Percentiles rank a stretch among this genome's conserved stretches.
Conservation (phyloP, 176 grass and related monocot species). For the Puya raimondii region DNA sequence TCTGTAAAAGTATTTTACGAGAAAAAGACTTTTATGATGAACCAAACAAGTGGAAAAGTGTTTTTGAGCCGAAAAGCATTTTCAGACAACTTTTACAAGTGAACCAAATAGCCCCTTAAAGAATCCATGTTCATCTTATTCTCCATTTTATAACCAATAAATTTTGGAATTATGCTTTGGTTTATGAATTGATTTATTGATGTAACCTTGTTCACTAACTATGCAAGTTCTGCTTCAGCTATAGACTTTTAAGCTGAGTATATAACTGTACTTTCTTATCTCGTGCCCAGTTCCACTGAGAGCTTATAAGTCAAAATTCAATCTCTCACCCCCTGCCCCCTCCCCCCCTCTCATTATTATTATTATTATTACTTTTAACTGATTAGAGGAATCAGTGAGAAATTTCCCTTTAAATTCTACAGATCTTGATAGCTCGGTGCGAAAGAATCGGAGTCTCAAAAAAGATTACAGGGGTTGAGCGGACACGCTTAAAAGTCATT, state of each 20-base stretch:
- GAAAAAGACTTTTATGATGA: too few species aligned
- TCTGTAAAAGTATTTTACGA: too few species aligned
- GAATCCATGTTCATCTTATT: background rate
- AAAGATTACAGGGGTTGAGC: constrained; percentile 65
- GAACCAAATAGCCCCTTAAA: too few species aligned
- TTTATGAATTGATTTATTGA: background rate
- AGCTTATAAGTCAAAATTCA: background rate
- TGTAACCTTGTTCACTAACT: background rate
- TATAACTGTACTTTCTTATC: background rate
- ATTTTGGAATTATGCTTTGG: background rate
- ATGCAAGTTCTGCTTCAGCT: background rate
- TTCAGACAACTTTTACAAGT: too few species aligned
- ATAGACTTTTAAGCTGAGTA: background rate
- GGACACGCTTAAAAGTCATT: constrained; percentile 60
- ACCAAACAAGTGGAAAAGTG: too few species aligned
- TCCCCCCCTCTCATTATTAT: too few species aligned
- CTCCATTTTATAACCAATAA: background rate
- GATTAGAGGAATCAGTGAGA: background rate
- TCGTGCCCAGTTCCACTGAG: background rate
- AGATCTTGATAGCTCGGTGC: constrained; percentile 62
- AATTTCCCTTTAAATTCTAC: constrained; percentile 27
- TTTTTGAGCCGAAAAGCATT: too few species aligned
- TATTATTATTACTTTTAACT: too few species aligned
- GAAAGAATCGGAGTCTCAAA: constrained; percentile 69
- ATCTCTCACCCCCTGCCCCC: too few species aligned